Conservation (phyloP, 2,329 filamentous ascomycete genomes). For the Periconia sp. region DNA sequence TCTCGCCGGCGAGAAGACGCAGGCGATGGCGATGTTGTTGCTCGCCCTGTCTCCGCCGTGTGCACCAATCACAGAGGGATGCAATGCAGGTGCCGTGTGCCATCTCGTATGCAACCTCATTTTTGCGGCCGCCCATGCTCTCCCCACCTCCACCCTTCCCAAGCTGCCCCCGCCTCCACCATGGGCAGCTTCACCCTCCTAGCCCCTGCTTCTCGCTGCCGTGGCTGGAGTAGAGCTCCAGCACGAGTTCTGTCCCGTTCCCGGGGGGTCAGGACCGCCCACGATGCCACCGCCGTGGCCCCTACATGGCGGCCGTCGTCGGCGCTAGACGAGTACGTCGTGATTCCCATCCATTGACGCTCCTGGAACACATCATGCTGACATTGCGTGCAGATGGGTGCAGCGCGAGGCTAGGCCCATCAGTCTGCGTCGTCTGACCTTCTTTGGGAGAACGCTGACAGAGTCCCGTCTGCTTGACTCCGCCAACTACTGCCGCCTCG, state of each 20-base stretch:
- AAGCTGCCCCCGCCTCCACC: slow-evolving; percentile 28
- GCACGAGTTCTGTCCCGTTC: not conserved
- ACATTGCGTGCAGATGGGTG: slow-evolving; percentile 73
- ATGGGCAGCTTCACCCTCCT: slow-evolving; percentile 11
- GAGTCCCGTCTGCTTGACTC: slow-evolving; percentile 89
- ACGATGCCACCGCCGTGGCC: slow-evolving; percentile 44
- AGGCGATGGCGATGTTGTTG: no score
- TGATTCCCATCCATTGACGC: slow-evolving; percentile 15
- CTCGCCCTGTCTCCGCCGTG: no score
- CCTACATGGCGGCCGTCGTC: slow-evolving; percentile 65
- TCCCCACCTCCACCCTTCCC: slow-evolving; percentile 19
- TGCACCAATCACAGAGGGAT: not conserved
- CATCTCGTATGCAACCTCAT: not conserved
- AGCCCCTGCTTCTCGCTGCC: slow-evolving; percentile 10
- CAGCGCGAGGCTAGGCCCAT: slow-evolving; percentile 92
- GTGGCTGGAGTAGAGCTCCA: slow-evolving; percentile 16
- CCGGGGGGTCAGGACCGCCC: slow-evolving; percentile 16
- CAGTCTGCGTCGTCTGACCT: slow-evolving; percentile 92
- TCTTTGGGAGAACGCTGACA: slow-evolving; percentile 92
- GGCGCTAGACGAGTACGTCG: slow-evolving; percentile 64
- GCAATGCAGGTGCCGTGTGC: not conserved
- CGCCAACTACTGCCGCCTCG: slow-evolving; percentile 95
- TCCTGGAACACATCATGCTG: slow-evolving; percentile 3
- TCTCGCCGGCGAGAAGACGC: no score
- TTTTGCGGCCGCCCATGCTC: slow-evolving; percentile 1